Base-by-base conservation (phyloP, 2,329 filamentous ascomycete species). In the Akanthomyces muscarius region DNA sequence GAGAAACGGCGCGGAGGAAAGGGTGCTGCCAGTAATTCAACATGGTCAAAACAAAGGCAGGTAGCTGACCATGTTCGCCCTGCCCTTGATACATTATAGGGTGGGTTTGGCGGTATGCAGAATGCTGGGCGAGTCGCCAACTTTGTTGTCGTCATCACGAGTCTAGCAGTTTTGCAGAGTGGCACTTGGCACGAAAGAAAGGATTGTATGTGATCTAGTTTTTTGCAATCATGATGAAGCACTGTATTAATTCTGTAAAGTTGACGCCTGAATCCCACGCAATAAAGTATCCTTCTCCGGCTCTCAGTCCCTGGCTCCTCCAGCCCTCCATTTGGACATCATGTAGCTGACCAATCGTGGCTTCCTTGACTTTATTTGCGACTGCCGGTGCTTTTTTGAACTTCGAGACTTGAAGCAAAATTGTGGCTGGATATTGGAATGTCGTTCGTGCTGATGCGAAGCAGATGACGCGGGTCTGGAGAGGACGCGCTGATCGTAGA, bases 271-370 rank as follows among this genome's bases (percentile, higher is more conserved):
- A 38, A 16, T 13, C 50, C 58, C 58, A 28, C 54, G 38, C 41
- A 48, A 54, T 13, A 42, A 45, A 61, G 8, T 2, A 1, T 30
- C 10, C 3, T 25, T 16, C 21, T 28, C 5, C 23, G 13, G 25
- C 25, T 62, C 51, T 62, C 51, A 62, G 10, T 30, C 42, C 13
- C 50, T 50, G 2, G 11, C 18, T 14, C 44, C 21, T 23, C 44
- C 52, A 21, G 52, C 50, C 51, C 60, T 62, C 51, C 60, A 62
- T 55, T 62, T 62, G 18, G 42, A 62, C n/a, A 62, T 13, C 52
- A 62, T 42, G 23, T 41, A 55, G 16, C 50, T 55, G 7, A 51
- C 42, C 28, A 55, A 3, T 50, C 60, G 23, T 5, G 51, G 36
- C 23, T 56, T 55, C 18, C 33, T 55, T 2, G 60, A 62, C n/a